Base-by-base conservation (phyloP, 345 rosid genomes). In the Raphanus raphanistrum region DNA sequence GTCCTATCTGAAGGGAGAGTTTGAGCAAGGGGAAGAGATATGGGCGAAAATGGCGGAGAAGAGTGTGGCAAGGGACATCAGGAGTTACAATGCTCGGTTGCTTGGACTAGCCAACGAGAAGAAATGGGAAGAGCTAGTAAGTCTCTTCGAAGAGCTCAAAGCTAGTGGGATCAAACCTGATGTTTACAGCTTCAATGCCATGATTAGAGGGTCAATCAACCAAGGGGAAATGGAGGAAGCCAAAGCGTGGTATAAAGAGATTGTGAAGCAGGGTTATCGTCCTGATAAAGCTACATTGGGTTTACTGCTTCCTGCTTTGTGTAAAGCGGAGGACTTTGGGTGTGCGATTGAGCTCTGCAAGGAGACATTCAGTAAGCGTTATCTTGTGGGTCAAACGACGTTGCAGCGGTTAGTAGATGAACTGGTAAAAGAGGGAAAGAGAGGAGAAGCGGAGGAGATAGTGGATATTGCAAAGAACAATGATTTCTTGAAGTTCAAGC, bases 71-170 rank as follows among this genome's bases (percentile, higher is more conserved):
- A 87, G 85, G 43, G 84, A 87, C 72, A 29, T 81, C 72, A 78
- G 87, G 72, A 93, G 85, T 82, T 88, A 87, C 71, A 88, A 88
- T 80, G 78, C 88, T 1, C 83, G 73, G 81, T 71, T 92, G 76
- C 48, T 82, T 16, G 94, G 97, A 50, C 78, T 90, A 81, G 83
- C 82, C n/a, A 50, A 66, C 0, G 82, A 75, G 71, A 84, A 68
- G 79, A 80, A 76, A 72, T 69, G 76, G 60, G 58, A 70, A 65
- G 90, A 86, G 68, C 86, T 87, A 2, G 73, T 80, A 8, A 74
- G 74, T 74, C 66, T 85, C n/a, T 61, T 84, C 32, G 55, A 65
- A 35, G 85, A 86, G 80, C 84, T 93, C 84, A 77, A 82, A 76
- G 73, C 45, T 32, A 80, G 83, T 59, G 86, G 76, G 68, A 59